Percentiles rank a stretch among this genome's conserved stretches.
Evolutionary conservation across 345 rosid genomes (phyloP).

Genomic region (Gossypium mustelinum): DNA sequence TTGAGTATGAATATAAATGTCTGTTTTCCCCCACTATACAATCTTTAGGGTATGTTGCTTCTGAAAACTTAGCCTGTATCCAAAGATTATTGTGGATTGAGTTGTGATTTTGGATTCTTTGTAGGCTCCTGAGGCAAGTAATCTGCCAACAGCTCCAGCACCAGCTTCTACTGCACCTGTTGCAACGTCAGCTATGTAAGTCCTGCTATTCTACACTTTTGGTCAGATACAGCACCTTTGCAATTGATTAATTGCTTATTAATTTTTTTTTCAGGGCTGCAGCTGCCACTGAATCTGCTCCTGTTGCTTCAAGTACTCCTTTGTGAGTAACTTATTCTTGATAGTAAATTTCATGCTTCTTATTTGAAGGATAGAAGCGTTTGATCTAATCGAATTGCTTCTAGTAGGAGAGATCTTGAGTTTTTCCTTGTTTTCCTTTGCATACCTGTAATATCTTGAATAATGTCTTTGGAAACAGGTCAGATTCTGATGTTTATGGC

Average conservation of each 20-base stretch:
- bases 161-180: not conserved
- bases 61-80: not conserved
- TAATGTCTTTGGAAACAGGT: slow-evolving; percentile 3
- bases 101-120: slow-evolving; percentile 1
- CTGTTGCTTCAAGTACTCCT: slow-evolving; percentile 25
- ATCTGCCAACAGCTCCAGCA: not conserved
- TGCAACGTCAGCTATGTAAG: slow-evolving; percentile 4
- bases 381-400: not conserved
- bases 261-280: slow-evolving; percentile 17
- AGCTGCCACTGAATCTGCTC: slow-evolving; percentile 34
- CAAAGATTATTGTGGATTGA: not conserved
- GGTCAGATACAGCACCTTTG: not conserved
- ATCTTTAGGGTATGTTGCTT: not conserved
- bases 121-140: not conserved
- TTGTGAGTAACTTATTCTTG: slow-evolving; percentile 22
- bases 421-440: slow-evolving; percentile 16
- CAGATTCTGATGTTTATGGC: slow-evolving; percentile 26
- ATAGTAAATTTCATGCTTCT: slow-evolving; percentile 10
- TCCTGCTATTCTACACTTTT: not conserved
- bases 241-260: not conserved
- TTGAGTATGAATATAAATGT: not conserved
- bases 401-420: not conserved
- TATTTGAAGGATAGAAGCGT: not conserved
- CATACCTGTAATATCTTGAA: not conserved
- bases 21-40: no score